Conservation (phyloP, 352 stramenopile species). For the Pythium aquatile region DNA sequence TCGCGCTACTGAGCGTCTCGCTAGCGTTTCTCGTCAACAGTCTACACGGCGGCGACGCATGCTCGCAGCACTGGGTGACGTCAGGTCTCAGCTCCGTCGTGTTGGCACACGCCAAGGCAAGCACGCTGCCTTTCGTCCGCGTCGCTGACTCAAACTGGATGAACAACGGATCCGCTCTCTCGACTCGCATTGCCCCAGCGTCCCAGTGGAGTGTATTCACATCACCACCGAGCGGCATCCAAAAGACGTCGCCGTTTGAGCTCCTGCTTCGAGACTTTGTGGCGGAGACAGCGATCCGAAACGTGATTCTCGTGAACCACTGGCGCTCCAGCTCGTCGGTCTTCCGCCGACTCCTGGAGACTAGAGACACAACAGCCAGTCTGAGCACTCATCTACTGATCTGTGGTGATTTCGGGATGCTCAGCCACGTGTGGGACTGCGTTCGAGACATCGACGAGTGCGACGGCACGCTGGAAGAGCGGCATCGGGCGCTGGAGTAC, state of each 20-base stretch:
- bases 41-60: slow-evolving; percentile 34
- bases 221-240: neutral
- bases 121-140: slow-evolving; percentile 37
- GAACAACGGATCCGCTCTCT: slow-evolving; percentile 15
- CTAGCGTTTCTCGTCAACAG: slow-evolving; percentile 39
- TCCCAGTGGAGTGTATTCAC: slow-evolving; percentile 17
- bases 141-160: slow-evolving; percentile 37
- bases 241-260: slow-evolving; percentile 32
- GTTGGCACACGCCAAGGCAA: slow-evolving; percentile 30
- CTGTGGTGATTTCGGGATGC: slow-evolving; percentile 28
- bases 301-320: slow-evolving; percentile 26
- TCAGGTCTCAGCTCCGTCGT: slow-evolving; percentile 28
- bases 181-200: slow-evolving; percentile 14
- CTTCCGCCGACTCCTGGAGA: slow-evolving; percentile 29
- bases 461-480: slow-evolving; percentile 40
- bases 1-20: slow-evolving; percentile 15
- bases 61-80: slow-evolving; percentile 34
- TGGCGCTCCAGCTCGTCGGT: slow-evolving; percentile 25
- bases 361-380: neutral
- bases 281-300: slow-evolving; percentile 13
- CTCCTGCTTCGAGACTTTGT: slow-evolving; percentile 35
- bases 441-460: slow-evolving; percentile 35
- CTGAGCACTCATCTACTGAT: slow-evolving; percentile 24
- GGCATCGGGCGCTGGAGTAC: slow-evolving; percentile 36
- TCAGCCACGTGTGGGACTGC: slow-evolving; percentile 35